phyloP scores from a whole-genome alignment of 2,329 filamentous ascomycete genomes.

The Pochonia chlamydosporia region DNA sequence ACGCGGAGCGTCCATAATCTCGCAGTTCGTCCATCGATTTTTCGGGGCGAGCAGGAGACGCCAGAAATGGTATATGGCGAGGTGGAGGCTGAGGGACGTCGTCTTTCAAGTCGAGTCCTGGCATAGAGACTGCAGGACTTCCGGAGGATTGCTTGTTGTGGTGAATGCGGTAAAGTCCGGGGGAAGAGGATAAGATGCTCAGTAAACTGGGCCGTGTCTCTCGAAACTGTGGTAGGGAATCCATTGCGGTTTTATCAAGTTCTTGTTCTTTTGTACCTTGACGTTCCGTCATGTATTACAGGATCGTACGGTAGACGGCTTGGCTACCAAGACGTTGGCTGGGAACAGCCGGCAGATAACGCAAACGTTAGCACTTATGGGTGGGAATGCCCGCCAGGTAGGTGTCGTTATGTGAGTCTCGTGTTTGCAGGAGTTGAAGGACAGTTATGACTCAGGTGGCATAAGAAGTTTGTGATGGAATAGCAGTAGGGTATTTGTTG shows the following conservation, averaged over 20 bases:
- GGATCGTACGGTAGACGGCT: not conserved
- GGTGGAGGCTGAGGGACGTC: constrained; percentile 43
- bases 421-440: constrained; percentile 1
- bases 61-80: constrained; percentile 28
- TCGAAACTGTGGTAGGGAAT: constrained; percentile 29
- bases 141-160: constrained; percentile 26
- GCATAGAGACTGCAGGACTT: constrained; percentile 37
- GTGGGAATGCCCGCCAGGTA: not conserved
- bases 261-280: not conserved
- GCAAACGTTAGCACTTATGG: constrained; percentile 3
- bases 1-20: constrained; percentile 20
- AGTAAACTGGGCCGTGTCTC: constrained; percentile 28
- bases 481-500: too few relatives aligned
- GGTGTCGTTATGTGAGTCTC: constrained; percentile 3
- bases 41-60: constrained; percentile 22
- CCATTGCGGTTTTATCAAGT: constrained; percentile 21
- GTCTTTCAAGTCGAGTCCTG: constrained; percentile 26
- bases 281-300: not conserved
- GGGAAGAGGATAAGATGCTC: constrained; percentile 29
- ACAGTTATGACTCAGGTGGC: constrained; percentile 1
- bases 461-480: constrained; percentile 3
- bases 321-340: constrained; percentile 4
- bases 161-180: constrained; percentile 22
- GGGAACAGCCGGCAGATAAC: not conserved
- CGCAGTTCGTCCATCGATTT: constrained; percentile 24